Evolutionary conservation across 2,329 filamentous ascomycete species (phyloP).

Genomic region (Trichoderma sp.): DNA sequence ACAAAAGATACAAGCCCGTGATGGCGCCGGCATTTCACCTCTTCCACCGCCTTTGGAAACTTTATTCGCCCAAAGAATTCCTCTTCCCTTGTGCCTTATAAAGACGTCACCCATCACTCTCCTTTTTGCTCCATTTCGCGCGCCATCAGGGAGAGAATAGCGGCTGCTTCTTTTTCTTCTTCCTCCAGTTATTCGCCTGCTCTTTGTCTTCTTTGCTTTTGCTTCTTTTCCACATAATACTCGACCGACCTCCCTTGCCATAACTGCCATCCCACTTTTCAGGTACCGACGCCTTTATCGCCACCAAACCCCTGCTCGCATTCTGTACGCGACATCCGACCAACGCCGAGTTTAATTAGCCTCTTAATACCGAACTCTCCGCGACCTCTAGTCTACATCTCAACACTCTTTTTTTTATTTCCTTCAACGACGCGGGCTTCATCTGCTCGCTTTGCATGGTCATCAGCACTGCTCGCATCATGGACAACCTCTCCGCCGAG

Average conservation of each 20-base stretch:
- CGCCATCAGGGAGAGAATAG: not conserved
- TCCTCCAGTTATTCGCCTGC: not conserved
- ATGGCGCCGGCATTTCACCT: not conserved
- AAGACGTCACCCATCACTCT: conserved; percentile 22
- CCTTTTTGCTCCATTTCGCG: conserved; percentile 10
- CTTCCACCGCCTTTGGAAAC: conserved; percentile 15
- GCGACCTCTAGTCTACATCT: not conserved
- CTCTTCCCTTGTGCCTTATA: not conserved
- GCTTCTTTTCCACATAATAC: not conserved
- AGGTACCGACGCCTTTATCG: not conserved
- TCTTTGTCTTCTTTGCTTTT: not conserved
- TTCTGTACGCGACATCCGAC: conserved; percentile 6
- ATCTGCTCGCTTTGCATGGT: conserved; percentile 11
- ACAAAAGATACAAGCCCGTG: not conserved
- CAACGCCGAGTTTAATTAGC: conserved; percentile 24
- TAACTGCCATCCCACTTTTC: conserved; percentile 8
- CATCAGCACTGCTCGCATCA: conserved; percentile 32
- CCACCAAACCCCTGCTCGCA: conserved; percentile 2
- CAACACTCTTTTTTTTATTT: not conserved
- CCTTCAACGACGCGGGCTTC: not conserved
- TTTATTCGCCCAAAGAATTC: conserved; percentile 1
- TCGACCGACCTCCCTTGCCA: not conserved
- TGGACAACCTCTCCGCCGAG: conserved; percentile 47
- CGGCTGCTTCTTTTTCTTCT: not conserved
- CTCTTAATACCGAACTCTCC: conserved; percentile 8